phyloP scores from a whole-genome alignment of 169 alveolate species.

The Eimeria sp. region DNA sequence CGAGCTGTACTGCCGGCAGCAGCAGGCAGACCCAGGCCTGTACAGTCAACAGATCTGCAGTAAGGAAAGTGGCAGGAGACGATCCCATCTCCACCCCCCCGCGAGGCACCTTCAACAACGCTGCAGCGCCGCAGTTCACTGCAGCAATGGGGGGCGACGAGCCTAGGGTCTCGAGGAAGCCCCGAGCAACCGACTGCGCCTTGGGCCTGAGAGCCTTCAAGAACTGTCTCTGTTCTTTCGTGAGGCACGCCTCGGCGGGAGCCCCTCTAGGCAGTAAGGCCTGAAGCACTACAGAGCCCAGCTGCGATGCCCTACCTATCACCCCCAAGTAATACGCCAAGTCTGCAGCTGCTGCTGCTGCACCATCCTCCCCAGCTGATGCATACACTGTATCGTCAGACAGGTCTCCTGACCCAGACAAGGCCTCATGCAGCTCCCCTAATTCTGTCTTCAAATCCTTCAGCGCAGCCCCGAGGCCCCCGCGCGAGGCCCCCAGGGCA shows the following conservation, averaged over 20 bases:
- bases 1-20: slow-evolving; percentile 38
- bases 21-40: slow-evolving; percentile 37
- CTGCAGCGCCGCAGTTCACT: slow-evolving; percentile 33
- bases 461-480: slow-evolving; percentile 14
- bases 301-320: slow-evolving; percentile 13
- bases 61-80: neutral
- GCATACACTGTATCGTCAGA: slow-evolving; percentile 2
- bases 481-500: neutral
- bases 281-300: neutral
- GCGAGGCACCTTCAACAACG: slow-evolving; percentile 1
- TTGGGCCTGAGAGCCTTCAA: slow-evolving; percentile 49
- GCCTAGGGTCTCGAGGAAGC: slow-evolving; percentile 31
- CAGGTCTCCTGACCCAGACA: neutral
- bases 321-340: slow-evolving; percentile 51
- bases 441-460: slow-evolving; percentile 61
- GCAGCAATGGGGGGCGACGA: slow-evolving; percentile 51
- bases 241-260: neutral
- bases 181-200: slow-evolving; percentile 2
- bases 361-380: slow-evolving; percentile 20
- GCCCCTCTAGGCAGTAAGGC: slow-evolving; percentile 5
- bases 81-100: neutral
- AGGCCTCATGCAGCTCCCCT: slow-evolving; percentile 43
- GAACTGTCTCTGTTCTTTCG: slow-evolving; percentile 59
- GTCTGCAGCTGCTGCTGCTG: slow-evolving; percentile 42
- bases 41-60: neutral